Evolutionary conservation across 1,139 yeast species (phyloP).

Genomic region (Sugiyamaella xylanicola): DNA sequence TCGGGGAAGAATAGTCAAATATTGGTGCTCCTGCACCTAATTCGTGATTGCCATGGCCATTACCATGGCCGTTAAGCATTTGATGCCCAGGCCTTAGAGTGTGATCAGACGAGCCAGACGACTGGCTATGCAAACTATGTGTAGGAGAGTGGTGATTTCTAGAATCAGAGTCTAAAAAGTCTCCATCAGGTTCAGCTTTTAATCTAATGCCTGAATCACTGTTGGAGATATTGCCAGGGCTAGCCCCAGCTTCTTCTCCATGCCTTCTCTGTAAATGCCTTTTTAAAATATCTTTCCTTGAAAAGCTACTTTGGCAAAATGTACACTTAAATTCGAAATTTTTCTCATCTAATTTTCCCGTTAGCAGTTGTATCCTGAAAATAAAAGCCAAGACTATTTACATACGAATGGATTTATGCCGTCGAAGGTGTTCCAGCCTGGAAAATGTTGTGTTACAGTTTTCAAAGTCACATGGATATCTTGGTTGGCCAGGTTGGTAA

Average conservation of each 20-base stretch:
- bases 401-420: constrained; percentile 33
- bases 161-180: neutral
- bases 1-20: constrained; percentile 24
- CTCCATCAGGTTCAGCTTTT: constrained; percentile 2
- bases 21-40: neutral
- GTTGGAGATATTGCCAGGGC: neutral
- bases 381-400: neutral
- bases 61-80: constrained; percentile 4
- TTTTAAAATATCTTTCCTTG: constrained; percentile 33
- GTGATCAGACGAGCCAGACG: constrained; percentile 4
- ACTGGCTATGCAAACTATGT: constrained; percentile 18
- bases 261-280: constrained; percentile 33
- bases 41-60: neutral
- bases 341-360: constrained; percentile 28
- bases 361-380: too few species aligned
- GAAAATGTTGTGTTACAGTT: constrained; percentile 33
- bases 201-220: neutral
- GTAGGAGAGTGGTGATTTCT: constrained; percentile 1
- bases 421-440: constrained; percentile 32
- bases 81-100: constrained; percentile 1
- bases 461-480: constrained; percentile 16
- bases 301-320: constrained; percentile 28
- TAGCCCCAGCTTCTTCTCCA: constrained; percentile 2
- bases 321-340: constrained; percentile 29
- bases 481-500: constrained; percentile 16